Percentiles rank a stretch among this genome's conserved stretches.
These are phyloP conservation scores for Botrytis deweyae DNA, from an alignment of 2,329 filamentous ascomycete species.

Conservation along the genomic window DNA sequence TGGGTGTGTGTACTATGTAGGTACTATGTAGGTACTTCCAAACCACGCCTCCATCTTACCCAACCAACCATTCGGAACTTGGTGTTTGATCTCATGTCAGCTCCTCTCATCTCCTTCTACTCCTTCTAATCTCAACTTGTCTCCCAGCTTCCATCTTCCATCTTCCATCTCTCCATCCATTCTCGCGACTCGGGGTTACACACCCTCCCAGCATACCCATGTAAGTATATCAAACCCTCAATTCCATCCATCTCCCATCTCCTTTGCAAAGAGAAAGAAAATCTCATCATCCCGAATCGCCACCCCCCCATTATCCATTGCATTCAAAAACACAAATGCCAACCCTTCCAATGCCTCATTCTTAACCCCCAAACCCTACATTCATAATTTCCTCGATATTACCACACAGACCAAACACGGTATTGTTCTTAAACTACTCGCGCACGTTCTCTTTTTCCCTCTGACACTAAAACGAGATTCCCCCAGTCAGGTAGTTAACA, in stretches of 20 bases:
- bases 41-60: background rate
- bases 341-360: background rate
- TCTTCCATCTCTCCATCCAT: background rate
- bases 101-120: background rate
- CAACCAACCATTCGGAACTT: background rate
- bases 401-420: constrained; percentile 2
- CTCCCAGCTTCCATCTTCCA: background rate
- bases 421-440: background rate
- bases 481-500: background rate
- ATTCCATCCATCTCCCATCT: background rate
- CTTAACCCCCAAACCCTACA: constrained; percentile 9
- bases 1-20: background rate
- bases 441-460: background rate
- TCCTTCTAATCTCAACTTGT: background rate
- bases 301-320: background rate
- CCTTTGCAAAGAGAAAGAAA: background rate
- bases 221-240: background rate
- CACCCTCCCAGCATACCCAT: background rate
- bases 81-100: background rate
- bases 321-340: background rate
- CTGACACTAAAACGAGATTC: background rate
- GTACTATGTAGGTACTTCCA: background rate
- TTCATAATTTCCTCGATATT: constrained; percentile 11
- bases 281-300: background rate
- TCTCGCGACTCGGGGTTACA: constrained; percentile 1